Evolutionary conservation across 2,329 filamentous ascomycete genomes (phyloP), one percentile per base, ranked within the genome.

Genomic region (Zalaria obscura): DNA sequence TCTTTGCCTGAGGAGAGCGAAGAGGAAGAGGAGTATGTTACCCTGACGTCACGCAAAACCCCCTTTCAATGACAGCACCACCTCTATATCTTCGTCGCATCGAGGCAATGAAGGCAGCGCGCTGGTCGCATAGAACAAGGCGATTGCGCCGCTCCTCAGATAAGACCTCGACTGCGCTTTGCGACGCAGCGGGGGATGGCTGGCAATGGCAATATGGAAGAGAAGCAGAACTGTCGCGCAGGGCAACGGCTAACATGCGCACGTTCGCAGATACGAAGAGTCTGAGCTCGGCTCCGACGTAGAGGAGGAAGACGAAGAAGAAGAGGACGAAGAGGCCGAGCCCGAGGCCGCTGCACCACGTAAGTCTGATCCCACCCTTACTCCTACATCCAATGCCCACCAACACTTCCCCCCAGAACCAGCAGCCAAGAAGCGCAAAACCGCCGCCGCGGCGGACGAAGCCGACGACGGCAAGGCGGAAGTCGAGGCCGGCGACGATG

Each of bases 1-100:
- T 61, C 61, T 35, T 61, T 66, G 27, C 63, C 63, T 4, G 61
- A 60, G 43, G 63, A 65, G 41, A 59, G 62, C 40, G 63, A 63
- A 45, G 59, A 59, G 41, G 62, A 65, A 44, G 56, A 60, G 45
- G 63, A 65, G 59, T 63, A 61, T 57, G 63, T 46, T 11, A 2
- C 27, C 33, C 45, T 42, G 39, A 41, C 43, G 36, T 42, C 43
- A 41, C 40, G 34, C 38, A 10, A 36, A 26, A n/a, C 25, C 38
- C 10, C 25, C 27, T 40, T 28, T 10, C 36, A 27, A 18, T 40
- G n/a, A 4, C 8, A 32, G 3, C 11, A 11, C 18, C 11, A 10
- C 28, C 25, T 7, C 27, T 11, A n/a, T 10, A 5, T n/a, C 5
- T 11, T 40, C 34, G 11, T 36, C 34, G 7, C 27, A 27, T 39